These are phyloP conservation scores for Dinochytrium kinnereticum DNA, from an alignment of 371 early-diverging fungal species.

Conservation along the genomic window DNA sequence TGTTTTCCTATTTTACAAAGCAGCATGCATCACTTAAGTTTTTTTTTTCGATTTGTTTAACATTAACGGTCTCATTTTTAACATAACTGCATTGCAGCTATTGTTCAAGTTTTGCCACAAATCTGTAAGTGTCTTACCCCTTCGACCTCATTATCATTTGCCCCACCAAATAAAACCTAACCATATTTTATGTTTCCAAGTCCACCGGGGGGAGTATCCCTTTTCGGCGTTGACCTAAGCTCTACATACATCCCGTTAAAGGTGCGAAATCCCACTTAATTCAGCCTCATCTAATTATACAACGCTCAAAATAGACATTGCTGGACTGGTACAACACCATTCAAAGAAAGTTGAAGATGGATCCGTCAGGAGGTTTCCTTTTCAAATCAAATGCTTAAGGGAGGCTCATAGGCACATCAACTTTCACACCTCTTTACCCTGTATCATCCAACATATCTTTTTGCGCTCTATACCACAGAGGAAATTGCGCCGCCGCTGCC, in stretches of 20 bases:
- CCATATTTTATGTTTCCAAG: not conserved
- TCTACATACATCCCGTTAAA: conserved; percentile 68
- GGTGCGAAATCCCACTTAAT: conserved; percentile 39
- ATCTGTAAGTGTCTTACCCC: conserved; percentile 13
- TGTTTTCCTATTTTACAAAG: no score
- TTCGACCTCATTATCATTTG: not conserved
- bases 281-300: not conserved
- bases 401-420: no score
- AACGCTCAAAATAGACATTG: conserved; percentile 58
- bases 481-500: no score
- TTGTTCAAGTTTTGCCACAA: conserved; percentile 46
- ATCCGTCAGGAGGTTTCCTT: conserved; percentile 42
- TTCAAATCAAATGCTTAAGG: not conserved
- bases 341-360: conserved; percentile 48
- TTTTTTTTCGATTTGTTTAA: no score
- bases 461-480: no score
- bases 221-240: conserved; percentile 67
- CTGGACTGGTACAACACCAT: conserved; percentile 78
- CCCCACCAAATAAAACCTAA: not conserved
- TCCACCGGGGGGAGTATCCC: conserved; percentile 34
- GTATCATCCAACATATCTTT: not conserved
- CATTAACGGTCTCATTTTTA: no score
- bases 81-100: no score
- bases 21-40: no score
- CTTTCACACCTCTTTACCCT: not conserved